Evolutionary conservation across 2,329 filamentous ascomycete species (phyloP), one percentile per base, ranked within the genome.

Genomic region (Mycosphaerella sp.): DNA sequence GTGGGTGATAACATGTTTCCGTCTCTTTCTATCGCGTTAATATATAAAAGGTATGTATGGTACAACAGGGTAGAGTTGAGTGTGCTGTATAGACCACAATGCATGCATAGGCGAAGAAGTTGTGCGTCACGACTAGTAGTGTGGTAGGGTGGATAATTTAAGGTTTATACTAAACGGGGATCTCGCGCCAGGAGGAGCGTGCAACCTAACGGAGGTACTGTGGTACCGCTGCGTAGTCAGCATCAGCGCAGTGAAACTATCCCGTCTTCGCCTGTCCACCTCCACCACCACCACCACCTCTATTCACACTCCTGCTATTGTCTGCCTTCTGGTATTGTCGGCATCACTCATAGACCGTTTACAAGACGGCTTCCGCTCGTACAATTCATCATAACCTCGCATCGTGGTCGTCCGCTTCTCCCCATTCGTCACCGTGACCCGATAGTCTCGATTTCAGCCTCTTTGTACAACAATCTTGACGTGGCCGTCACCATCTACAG

Each of bases 1-100:
- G 52, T 53, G 1, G 59, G 62, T 23, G 54, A 26, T 2, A 39
- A 29, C 6, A 53, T 45, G 17, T 9, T 45, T 46, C 45, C 26
- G 26, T 7, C 26, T 4, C 51, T 57, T 55, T 3, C 10, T 43
- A 11, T 38, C 34, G 10, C 2, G 10, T 21, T 21, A 2, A n/a
- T 38, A 1, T 38, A 11, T 7, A 10, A 4, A 2, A 34, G 6
- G 2, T 7, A 34, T 34, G 32, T 29, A 29, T 6, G 26, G 6
- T 29, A 29, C 26, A 29, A 29, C 5, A 29, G 3, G 5, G 5
- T 29, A 6, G 6, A 29, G 1, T 3, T 29, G 26, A 29, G 26
- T 29, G 26, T 29, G 26, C 26, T 29, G 26, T 29, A 29, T 29
- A 26, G 26, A 26, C 26, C 26, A 26, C 4, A 29, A 4, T 29